These are phyloP conservation scores for Eimeria sp. DNA, from an alignment of 169 alveolate species.

Conservation along the genomic window DNA sequence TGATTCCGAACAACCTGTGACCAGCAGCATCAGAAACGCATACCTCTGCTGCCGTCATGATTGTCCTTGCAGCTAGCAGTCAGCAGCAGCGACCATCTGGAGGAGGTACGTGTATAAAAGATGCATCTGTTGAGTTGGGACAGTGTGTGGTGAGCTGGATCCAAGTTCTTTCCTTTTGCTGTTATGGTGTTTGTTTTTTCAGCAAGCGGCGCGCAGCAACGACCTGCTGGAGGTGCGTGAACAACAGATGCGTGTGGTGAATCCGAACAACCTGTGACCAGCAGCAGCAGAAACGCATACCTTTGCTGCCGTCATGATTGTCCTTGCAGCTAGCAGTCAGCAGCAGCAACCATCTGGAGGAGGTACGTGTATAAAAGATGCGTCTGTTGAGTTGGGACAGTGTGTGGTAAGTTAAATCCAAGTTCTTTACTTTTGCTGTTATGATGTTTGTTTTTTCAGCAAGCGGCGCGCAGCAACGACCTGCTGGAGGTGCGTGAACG, in stretches of 20 bases:
- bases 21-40: background rate
- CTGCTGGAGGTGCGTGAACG: too few relatives aligned
- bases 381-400: too few relatives aligned
- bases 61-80: background rate
- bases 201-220: too few relatives aligned
- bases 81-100: background rate
- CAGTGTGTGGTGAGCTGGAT: background rate
- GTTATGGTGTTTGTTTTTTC: too few relatives aligned
- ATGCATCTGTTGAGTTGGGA: too few relatives aligned
- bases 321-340: background rate
- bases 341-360: background rate
- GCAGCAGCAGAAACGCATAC: background rate
- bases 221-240: too few relatives aligned
- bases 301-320: background rate
- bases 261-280: background rate
- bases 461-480: too few relatives aligned
- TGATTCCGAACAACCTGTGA: background rate
- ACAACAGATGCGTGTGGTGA: too few relatives aligned
- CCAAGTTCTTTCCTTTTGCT: too few relatives aligned
- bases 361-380: background rate
- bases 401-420: background rate
- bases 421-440: too few relatives aligned
- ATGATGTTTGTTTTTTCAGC: too few relatives aligned
- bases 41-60: background rate
- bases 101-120: background rate